Base-by-base conservation (phyloP, 2,329 filamentous ascomycete species). In the Ophiostoma tasmaniense region DNA sequence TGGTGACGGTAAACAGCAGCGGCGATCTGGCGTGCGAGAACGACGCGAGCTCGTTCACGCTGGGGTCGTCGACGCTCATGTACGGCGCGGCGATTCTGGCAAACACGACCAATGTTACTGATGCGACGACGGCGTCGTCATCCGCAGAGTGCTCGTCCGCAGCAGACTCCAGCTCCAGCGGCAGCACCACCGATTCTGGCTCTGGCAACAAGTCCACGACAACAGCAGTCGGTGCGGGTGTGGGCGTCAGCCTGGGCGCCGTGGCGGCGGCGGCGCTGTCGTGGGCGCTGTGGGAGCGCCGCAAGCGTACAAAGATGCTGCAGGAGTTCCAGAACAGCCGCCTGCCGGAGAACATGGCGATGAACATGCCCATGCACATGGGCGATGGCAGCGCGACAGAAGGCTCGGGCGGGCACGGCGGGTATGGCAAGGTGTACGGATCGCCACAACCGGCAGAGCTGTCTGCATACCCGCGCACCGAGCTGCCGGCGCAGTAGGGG, bases 281-380 rank as follows among this genome's bases (percentile, higher is more conserved):
- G 2, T 71, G 71, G 71, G 71, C 71, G 6, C 52, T 71, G 25
- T 72, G 64, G 67, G 70, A 71, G 55, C 64, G 70, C 13, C 33
- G 25, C 20, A 52, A 67, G 68, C 69, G 69, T 17, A 30, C 55
- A 2, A 30, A 62, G 55, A 30, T 62, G 68, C 55, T 67, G 45
- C 35, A 55, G n/a, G 64, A 61, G 0, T 55, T 67, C 8, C 62
- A 42, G 28, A 66, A 42, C 52, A 55, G 64, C 28, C 33, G 33
- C 7, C 33, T 64, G 7, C 30, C 55, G 4, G 25, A 22, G 52
- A 17, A 59, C 52, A 59, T 59, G 52, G 25, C 52, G 11, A 59
- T 28, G 6, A 59, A 59, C n/a, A 28, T 25, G 4, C 22, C 22
- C 50, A 55, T 28, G 22, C n/a, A 28, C 22, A 59, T 59, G 52